These are phyloP conservation scores for Colletotrichum ledebouriae DNA, from an alignment of 2,329 filamentous ascomycete species.

Conservation along the genomic window DNA sequence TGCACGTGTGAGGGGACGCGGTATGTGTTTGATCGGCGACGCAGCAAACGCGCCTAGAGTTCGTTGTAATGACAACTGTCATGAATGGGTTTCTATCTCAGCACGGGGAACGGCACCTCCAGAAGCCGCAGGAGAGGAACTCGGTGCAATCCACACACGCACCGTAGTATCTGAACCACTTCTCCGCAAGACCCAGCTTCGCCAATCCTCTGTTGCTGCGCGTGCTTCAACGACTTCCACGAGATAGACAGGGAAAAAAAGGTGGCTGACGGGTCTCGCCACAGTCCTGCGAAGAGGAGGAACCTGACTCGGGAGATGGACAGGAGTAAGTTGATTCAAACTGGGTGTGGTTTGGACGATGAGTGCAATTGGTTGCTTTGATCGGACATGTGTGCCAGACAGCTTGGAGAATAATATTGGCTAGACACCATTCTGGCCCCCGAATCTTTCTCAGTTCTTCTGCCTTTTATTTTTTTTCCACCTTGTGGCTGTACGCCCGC, in stretches of 20 bases:
- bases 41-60: no score
- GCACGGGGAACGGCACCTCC: no score
- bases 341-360: not conserved
- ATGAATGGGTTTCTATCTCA: not conserved
- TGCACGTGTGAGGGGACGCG: not conserved
- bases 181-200: slow-evolving; percentile 3
- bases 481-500: not conserved
- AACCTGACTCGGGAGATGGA: slow-evolving; percentile 37
- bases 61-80: no score
- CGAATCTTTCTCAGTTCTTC: not conserved
- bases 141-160: not conserved
- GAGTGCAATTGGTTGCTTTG: not conserved
- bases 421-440: not conserved
- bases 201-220: slow-evolving; percentile 5
- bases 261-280: slow-evolving; percentile 13
- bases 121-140: no score
- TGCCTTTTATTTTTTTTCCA: not conserved
- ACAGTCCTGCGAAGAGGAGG: not conserved
- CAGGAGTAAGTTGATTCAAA: slow-evolving; percentile 11
- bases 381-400: not conserved
- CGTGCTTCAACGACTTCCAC: not conserved
- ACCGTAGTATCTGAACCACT: not conserved
- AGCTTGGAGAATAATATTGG: not conserved
- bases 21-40: not conserved
- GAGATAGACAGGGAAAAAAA: no score